A percentile compares a stretch with the other conserved stretches of the same genome.
These are phyloP conservation scores for Fusarium zealandicum DNA, from an alignment of 2,329 filamentous ascomycete species.

Conservation along the genomic window DNA sequence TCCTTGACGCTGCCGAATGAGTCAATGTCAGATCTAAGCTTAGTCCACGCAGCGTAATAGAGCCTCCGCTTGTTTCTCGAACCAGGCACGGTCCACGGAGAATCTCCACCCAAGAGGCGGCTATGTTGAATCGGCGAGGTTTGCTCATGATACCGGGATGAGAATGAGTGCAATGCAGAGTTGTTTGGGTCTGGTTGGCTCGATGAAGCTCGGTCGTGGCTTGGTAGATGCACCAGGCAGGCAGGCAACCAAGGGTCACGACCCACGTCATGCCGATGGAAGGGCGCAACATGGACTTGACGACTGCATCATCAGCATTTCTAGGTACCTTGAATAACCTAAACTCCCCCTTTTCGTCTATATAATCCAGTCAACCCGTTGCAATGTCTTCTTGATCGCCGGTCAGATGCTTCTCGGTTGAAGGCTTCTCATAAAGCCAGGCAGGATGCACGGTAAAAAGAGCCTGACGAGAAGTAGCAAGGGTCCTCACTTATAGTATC, in stretches of 20 bases:
- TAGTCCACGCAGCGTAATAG: neutral
- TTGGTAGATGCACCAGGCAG: too few species aligned
- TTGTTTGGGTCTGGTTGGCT: neutral
- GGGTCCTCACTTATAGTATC: too few species aligned
- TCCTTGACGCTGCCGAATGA: constrained; percentile 9
- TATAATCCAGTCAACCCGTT: too few species aligned
- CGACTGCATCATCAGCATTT: neutral
- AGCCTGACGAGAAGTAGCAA: too few species aligned
- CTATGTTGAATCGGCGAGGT: too few species aligned
- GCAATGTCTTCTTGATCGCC: too few species aligned
- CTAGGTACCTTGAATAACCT: neutral
- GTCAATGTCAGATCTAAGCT: constrained; percentile 14
- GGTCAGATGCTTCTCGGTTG: too few species aligned
- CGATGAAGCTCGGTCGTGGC: neutral
- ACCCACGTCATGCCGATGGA: constrained; percentile 30
- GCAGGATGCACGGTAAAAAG: too few species aligned
- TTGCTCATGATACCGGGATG: too few species aligned
- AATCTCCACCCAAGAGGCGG: too few species aligned
- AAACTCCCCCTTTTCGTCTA: neutral
- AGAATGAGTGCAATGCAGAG: too few species aligned
- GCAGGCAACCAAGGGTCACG: neutral
- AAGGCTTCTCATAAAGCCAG: too few species aligned
- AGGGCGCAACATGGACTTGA: constrained; percentile 29
- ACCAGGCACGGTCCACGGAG: neutral
- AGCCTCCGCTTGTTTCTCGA: constrained; percentile 1